A percentile compares a stretch with the other conserved stretches of the same genome.
phyloP scores from a whole-genome alignment of 108 stramenopile species.

The Ochromonas danica region DNA sequence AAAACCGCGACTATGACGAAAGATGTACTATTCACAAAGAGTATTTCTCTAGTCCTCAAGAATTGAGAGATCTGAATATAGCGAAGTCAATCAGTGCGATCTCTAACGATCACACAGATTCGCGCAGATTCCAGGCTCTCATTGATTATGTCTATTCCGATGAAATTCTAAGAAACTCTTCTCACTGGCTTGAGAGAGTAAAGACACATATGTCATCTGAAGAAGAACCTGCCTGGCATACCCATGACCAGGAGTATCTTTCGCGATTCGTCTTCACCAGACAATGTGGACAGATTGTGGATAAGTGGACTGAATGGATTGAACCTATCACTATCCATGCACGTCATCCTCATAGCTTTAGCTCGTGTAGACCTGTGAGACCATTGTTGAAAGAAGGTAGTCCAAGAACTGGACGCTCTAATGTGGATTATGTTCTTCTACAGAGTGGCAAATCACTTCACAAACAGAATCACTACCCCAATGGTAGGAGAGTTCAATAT shows the following conservation, averaged over 20 bases:
- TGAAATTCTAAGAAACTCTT: neutral
- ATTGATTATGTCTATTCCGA: neutral
- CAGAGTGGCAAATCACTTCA: neutral
- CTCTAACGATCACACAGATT: neutral
- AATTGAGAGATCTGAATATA: neutral
- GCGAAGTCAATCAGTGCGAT: neutral
- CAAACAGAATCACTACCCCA: neutral
- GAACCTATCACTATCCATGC: conserved; percentile 19
- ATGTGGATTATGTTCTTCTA: conserved; percentile 34
- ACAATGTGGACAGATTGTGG: neutral
- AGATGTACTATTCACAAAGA: conserved; percentile 10
- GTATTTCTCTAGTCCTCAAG: conserved; percentile 27
- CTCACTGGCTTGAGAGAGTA: conserved; percentile 18
- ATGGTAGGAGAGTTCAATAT: neutral
- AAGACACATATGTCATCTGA: conserved; percentile 1
- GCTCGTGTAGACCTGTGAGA: neutral
- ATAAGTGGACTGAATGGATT: conserved; percentile 17
- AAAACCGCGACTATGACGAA: neutral
- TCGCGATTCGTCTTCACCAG: conserved; percentile 7
- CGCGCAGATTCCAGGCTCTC: neutral
- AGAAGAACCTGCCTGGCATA: neutral
- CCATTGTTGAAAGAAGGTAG: neutral
- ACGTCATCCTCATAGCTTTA: conserved; percentile 19
- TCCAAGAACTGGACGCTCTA: neutral
- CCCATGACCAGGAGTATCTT: neutral